A percentile compares a stretch with the other conserved stretches of the same genome.
Conservation (phyloP, 2,329 filamentous ascomycete species). For the Lomentospora prolificans region DNA sequence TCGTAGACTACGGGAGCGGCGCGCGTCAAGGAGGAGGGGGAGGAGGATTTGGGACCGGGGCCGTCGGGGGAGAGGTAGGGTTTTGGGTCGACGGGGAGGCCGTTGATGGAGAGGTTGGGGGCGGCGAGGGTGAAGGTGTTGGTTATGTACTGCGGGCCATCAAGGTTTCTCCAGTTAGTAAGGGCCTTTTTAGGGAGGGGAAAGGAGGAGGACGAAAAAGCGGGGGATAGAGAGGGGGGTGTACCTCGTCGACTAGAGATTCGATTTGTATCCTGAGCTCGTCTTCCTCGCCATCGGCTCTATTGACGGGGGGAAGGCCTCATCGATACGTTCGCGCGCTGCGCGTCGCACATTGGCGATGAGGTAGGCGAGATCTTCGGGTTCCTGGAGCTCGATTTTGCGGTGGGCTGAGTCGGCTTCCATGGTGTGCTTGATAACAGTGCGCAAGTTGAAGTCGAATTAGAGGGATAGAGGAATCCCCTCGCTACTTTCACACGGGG, state of each 20-base stretch:
- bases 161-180: background rate
- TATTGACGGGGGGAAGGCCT: conserved; percentile 58
- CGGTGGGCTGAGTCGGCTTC: conserved; percentile 43
- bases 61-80: conserved; percentile 24
- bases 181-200: background rate
- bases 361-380: conserved; percentile 62
- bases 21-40: no score
- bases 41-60: conserved; percentile 14
- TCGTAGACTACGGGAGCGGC: conserved; percentile 38
- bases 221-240: conserved; percentile 7
- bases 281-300: conserved; percentile 30
- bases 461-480: background rate
- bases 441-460: background rate
- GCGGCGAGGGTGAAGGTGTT: conserved; percentile 49
- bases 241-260: conserved; percentile 47
- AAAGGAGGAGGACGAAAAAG: background rate
- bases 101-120: conserved; percentile 55
- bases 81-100: conserved; percentile 36
- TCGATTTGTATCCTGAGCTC: conserved; percentile 50
- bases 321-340: conserved; percentile 56
- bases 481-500: no score
- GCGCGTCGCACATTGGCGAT: conserved; percentile 59
- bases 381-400: conserved; percentile 71
- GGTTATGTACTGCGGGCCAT: conserved; percentile 44
- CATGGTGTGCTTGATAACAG: conserved; percentile 16